Base-by-base conservation (phyloP, 2,329 filamentous ascomycete genomes). In the Lachnellula subtilissima region DNA sequence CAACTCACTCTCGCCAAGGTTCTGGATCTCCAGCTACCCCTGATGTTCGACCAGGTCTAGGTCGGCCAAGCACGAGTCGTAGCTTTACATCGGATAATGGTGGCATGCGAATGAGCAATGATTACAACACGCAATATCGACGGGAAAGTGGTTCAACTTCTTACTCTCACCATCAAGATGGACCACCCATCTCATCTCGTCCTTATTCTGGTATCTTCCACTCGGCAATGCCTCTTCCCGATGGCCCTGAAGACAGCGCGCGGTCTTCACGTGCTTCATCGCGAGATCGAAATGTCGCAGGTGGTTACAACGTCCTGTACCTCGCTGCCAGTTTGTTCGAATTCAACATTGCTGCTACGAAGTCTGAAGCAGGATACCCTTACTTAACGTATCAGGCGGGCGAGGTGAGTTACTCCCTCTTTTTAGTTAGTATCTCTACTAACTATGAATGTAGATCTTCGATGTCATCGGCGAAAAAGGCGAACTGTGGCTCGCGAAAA, bases 381-480 rank as follows among this genome's bases (percentile, higher is more conserved):
- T 99, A 99, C 71, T 77, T 99, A 59, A 94, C 91, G 46, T 99
- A 99, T 73, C 89, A 93, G 64, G 89, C 92, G 52, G 94, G 94
- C 62, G 94, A 99, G 78, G 86, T 88, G 70, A 67, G 81, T 74
- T 55, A 49, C 39, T 12, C n/a, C 36, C 11, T 36, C 7, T 47
- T 25, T 22, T 50, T 45, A 37, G 8, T 7, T 49, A 23, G 6
- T 11, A 8, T 45, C 22, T 50, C 50, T 32, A 9, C 28, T 32
- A 56, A 50, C 58, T 56, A 19, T 51, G 50, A 61, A n/a, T 15
- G 23, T 61, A 87, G 82, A 89, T 93, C 61, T 93, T 93, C 67
- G 89, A 93, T 74, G 88, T 99, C 52, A 91, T 99, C 69, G 94
- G 88, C 32, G 92, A 97, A 73, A 97, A 97, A 71, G 94, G 94